A percentile compares a stretch with the other conserved stretches of the same genome.
These are phyloP conservation scores for Termitomyces sp. DNA, from an alignment of 768 basidiomycete genomes.

Conservation along the genomic window DNA sequence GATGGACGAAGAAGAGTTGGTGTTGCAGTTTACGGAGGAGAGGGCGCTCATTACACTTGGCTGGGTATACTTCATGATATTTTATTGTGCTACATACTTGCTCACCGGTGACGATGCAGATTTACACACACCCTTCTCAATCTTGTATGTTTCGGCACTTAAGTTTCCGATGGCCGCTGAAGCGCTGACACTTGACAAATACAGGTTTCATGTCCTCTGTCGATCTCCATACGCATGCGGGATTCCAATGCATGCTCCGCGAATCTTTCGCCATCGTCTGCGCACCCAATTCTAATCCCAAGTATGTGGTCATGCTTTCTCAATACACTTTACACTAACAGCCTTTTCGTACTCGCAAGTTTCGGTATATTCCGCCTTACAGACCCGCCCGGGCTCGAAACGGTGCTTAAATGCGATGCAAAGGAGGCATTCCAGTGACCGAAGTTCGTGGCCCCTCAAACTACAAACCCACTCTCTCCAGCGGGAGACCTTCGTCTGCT, in stretches of 20 bases:
- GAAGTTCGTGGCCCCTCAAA: no score
- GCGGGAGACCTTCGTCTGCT: no score
- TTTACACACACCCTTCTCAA: slow-evolving; percentile 90
- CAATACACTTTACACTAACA: neutral
- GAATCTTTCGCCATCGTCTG: slow-evolving; percentile 94
- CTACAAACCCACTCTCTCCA: no score
- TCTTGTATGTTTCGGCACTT: slow-evolving; percentile 50
- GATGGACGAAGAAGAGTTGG: slow-evolving; percentile 87
- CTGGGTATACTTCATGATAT: slow-evolving; percentile 59
- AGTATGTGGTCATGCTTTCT: slow-evolving; percentile 36
- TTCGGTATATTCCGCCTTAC: slow-evolving; percentile 90
- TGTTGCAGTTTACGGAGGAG: slow-evolving; percentile 80
- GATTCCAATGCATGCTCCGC: slow-evolving; percentile 84
- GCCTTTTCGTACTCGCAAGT: slow-evolving; percentile 27
- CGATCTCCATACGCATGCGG: slow-evolving; percentile 87
- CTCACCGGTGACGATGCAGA: slow-evolving; percentile 38
- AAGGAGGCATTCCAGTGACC: slow-evolving; percentile 69
- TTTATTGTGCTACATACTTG: neutral
- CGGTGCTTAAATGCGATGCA: slow-evolving; percentile 60
- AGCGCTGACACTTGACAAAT: no score
- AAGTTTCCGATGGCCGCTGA: neutral
- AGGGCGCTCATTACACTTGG: slow-evolving; percentile 81
- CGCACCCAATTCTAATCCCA: slow-evolving; percentile 73
- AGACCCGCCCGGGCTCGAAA: slow-evolving; percentile 76
- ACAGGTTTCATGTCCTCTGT: slow-evolving; percentile 91